Conservation (phyloP, 192 early-diverging fungal species). For the Powellomyces hirtus region DNA sequence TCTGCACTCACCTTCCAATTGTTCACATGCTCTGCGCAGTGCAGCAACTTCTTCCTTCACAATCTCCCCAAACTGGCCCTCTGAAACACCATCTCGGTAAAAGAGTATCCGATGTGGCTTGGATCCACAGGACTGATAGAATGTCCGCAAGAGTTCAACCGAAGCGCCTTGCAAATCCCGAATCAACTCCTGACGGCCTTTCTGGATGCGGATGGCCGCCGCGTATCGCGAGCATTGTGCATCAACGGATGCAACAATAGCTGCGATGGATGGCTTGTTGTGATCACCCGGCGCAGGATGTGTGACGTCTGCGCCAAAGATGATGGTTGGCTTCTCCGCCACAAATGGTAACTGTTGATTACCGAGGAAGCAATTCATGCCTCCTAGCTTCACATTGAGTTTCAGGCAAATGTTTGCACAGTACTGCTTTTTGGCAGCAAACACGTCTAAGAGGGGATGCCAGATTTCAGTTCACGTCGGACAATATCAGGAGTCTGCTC, state of each 20-base stretch:
- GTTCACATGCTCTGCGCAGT: constrained; percentile 59
- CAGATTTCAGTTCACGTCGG: neutral
- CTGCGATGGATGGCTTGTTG: constrained; percentile 54
- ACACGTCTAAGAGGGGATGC: constrained; percentile 33
- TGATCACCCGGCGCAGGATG: constrained; percentile 51
- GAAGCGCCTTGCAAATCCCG: constrained; percentile 48
- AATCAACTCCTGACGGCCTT: constrained; percentile 52
- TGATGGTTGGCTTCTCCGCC: constrained; percentile 67
- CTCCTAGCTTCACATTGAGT: constrained; percentile 91
- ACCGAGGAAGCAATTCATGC: constrained; percentile 73
- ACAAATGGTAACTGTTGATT: constrained; percentile 66
- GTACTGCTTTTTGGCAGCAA: constrained; percentile 79
- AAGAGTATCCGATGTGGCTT: constrained; percentile 60
- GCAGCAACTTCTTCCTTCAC: constrained; percentile 73
- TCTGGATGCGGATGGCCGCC: constrained; percentile 54
- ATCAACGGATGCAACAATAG: constrained; percentile 58
- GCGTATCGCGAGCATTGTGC: constrained; percentile 59
- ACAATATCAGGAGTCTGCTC: neutral
- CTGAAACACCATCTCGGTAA: constrained; percentile 78
- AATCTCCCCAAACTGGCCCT: constrained; percentile 79
- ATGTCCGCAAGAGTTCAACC: constrained; percentile 50
- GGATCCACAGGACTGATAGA: constrained; percentile 52
- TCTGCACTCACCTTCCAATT: constrained; percentile 47
- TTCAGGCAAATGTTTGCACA: constrained; percentile 94
- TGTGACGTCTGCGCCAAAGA: constrained; percentile 82